phyloP scores from a whole-genome alignment of 73 alveolate genomes.

The Paramecium caudatum region DNA sequence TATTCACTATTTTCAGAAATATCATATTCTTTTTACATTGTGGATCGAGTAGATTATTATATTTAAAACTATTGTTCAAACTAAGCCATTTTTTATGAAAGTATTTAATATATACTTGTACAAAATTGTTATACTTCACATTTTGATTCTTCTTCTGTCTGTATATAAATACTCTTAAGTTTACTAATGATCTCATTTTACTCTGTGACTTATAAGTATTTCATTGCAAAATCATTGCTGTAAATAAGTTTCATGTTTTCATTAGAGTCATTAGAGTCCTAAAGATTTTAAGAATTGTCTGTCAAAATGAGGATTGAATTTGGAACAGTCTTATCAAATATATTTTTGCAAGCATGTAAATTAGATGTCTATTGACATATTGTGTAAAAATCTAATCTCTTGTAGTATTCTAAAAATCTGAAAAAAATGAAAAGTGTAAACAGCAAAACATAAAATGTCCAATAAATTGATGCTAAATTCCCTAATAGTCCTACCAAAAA shows the following conservation, averaged over 20 bases:
- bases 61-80: neutral
- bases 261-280: neutral
- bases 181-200: neutral
- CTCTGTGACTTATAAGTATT: neutral
- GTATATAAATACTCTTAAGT: conserved; percentile 7
- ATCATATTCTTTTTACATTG: conserved; percentile 32
- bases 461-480: conserved; percentile 25
- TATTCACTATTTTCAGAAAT: neutral
- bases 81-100: neutral
- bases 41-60: neutral
- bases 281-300: neutral
- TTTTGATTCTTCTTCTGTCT: conserved; percentile 22
- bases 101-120: neutral
- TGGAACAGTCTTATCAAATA: conserved; percentile 47
- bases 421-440: neutral
- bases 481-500: conserved; percentile 38
- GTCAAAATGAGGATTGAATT: conserved; percentile 37
- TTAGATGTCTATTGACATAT: conserved; percentile 36
- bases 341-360: conserved; percentile 53
- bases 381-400: conserved; percentile 33
- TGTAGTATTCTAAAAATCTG: conserved; percentile 3
- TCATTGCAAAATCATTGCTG: conserved; percentile 57
- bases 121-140: neutral
- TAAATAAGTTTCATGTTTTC: conserved; percentile 14
- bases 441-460: conserved; percentile 57